Conservation (phyloP, 148 eudicot genomes). For the Nepenthes gracilis region DNA sequence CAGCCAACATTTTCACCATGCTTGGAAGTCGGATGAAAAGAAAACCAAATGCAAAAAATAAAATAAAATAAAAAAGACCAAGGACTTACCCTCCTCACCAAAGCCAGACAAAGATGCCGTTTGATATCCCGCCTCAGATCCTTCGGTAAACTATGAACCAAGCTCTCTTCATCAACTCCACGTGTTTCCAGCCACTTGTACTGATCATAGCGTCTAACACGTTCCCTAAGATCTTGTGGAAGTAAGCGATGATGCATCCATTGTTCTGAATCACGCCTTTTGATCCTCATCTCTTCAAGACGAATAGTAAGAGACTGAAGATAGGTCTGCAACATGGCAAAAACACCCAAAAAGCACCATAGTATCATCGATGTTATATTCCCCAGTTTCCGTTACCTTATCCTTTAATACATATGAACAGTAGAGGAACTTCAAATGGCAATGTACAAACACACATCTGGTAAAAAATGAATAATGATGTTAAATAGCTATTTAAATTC, state of each 20-base stretch:
- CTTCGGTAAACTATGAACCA: slow-evolving; percentile 11
- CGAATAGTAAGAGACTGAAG: slow-evolving; percentile 15
- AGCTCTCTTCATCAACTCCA: slow-evolving; percentile 14
- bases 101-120: slow-evolving; percentile 14
- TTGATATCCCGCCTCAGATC: slow-evolving; percentile 15
- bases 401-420: too few species aligned
- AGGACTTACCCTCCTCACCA: slow-evolving; percentile 13
- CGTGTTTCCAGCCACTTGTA: slow-evolving; percentile 17
- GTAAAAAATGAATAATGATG: too few species aligned
- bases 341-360: neutral
- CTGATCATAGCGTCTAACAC: slow-evolving; percentile 15
- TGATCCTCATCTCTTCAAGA: slow-evolving; percentile 17
- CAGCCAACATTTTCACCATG: too few species aligned
- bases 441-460: too few species aligned
- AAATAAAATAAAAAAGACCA: neutral
- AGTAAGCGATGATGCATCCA: slow-evolving; percentile 18
- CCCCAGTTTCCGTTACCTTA: too few species aligned
- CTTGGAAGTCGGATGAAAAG: too few species aligned
- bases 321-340: slow-evolving; percentile 10
- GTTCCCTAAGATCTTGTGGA: slow-evolving; percentile 14
- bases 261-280: slow-evolving; percentile 16
- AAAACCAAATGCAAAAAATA: too few species aligned
- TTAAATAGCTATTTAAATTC: too few species aligned
- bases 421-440: too few species aligned
- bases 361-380: too few species aligned